Conservation (phyloP, 2,329 filamentous ascomycete species). For the Arthrobotrys megalospora region DNA sequence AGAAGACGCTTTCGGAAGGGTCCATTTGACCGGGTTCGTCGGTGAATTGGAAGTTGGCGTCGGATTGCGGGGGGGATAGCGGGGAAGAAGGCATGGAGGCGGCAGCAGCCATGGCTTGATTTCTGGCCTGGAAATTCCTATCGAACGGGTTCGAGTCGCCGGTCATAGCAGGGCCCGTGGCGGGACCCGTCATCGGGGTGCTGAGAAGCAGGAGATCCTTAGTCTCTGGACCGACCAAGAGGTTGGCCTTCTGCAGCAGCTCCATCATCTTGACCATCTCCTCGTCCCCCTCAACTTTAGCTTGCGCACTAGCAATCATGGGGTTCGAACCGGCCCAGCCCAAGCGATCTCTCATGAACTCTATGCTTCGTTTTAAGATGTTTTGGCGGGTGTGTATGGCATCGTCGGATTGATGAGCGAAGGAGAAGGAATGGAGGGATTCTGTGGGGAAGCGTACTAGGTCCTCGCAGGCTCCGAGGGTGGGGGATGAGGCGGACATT, state of each 20-base stretch:
- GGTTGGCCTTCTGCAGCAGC: conserved; percentile 83
- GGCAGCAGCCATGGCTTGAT: conserved; percentile 67
- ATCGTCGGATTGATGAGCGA: conserved; percentile 94
- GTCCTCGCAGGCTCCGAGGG: conserved; percentile 82
- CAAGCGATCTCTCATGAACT: conserved; percentile 95
- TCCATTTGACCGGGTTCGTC: conserved; percentile 60
- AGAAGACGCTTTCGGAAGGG: conserved; percentile 63
- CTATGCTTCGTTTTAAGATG: conserved; percentile 91
- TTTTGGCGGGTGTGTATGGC: conserved; percentile 92
- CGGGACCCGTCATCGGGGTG: conserved; percentile 74
- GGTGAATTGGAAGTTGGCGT: conserved; percentile 50
- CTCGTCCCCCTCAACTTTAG: conserved; percentile 83
- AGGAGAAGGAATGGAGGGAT: conserved; percentile 97
- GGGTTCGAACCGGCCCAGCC: conserved; percentile 83
- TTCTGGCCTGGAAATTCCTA: conserved; percentile 76
- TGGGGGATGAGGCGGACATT: conserved; percentile 75
- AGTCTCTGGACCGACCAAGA: conserved; percentile 73
- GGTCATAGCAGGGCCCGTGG: conserved; percentile 84
- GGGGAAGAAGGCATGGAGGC: conserved; percentile 62
- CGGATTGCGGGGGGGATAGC: conserved; percentile 42
- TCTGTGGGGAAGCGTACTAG: conserved; percentile 91
- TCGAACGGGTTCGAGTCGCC: conserved; percentile 88
- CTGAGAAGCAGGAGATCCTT: conserved; percentile 53
- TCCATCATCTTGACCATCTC: conserved; percentile 94
- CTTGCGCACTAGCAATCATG: conserved; percentile 85